phyloP scores from a whole-genome alignment of 2,329 filamentous ascomycete species.

The Neocatenulostroma microsporum region DNA sequence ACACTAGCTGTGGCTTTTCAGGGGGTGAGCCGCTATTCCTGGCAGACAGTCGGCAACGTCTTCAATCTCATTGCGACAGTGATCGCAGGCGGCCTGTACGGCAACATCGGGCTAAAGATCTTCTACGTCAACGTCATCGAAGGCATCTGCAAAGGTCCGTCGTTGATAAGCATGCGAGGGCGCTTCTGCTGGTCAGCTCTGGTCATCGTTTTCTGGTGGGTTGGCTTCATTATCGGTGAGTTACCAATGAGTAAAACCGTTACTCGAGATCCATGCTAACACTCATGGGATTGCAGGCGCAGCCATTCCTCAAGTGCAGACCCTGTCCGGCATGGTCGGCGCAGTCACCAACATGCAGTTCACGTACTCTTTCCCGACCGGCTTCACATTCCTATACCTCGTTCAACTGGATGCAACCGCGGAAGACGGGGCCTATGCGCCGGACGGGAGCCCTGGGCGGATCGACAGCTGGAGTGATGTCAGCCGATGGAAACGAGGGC shows the following conservation, averaged over 20 bases:
- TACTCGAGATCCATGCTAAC: conserved; percentile 1
- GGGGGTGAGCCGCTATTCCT: conserved; percentile 33
- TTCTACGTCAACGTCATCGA: conserved; percentile 9
- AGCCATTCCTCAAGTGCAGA: conserved; percentile 9
- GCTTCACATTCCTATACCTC: conserved; percentile 10
- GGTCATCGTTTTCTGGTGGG: conserved; percentile 8
- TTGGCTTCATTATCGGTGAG: conserved; percentile 4
- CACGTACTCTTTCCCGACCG: conserved; percentile 8
- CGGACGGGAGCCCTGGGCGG: background rate
- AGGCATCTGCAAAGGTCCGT: conserved; percentile 4
- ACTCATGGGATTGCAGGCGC: background rate
- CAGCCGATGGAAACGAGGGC: conserved; percentile 7
- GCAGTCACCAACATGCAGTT: conserved; percentile 10
- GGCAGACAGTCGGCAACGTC: conserved; percentile 36
- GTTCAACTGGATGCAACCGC: conserved; percentile 9
- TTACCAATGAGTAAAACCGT: too few species aligned
- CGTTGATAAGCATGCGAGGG: conserved; percentile 4
- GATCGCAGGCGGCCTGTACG: conserved; percentile 34
- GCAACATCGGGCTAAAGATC: conserved; percentile 11
- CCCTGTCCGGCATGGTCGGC: conserved; percentile 7
- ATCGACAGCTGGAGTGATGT: conserved; percentile 3
- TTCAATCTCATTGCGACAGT: conserved; percentile 32
- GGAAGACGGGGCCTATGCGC: conserved; percentile 4
- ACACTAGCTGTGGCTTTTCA: conserved; percentile 36
- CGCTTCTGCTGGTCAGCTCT: conserved; percentile 6